A percentile compares a stretch with the other conserved stretches of the same genome.
phyloP scores from a whole-genome alignment of 2,329 filamentous ascomycete genomes.

The Hymenotorrendiella dingleyae region DNA sequence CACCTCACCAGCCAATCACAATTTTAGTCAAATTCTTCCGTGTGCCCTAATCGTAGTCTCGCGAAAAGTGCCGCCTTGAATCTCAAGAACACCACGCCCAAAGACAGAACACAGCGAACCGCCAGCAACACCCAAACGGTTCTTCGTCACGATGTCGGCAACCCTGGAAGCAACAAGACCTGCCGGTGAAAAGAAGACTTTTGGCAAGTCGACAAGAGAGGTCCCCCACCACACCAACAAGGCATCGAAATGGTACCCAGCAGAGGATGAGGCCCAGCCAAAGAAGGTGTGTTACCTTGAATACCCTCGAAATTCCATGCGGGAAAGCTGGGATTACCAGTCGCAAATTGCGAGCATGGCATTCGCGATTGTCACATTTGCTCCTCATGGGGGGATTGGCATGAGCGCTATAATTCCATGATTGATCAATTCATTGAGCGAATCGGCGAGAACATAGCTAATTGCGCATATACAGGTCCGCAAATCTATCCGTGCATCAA shows the following conservation, averaged over 20 bases:
- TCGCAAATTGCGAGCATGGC: no score
- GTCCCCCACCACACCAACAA: slow-evolving; percentile 83
- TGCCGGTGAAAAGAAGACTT: slow-evolving; percentile 67
- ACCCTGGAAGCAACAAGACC: slow-evolving; percentile 40
- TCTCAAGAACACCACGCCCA: no score
- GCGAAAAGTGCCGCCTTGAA: no score
- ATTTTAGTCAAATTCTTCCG: slow-evolving; percentile 2
- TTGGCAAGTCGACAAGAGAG: slow-evolving; percentile 92
- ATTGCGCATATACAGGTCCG: slow-evolving; percentile 61
- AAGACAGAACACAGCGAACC: no score
- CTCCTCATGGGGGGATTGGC: not conserved
- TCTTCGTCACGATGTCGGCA: slow-evolving; percentile 57
- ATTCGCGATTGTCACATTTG: slow-evolving; percentile 10
- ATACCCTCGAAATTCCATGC: slow-evolving; percentile 7
- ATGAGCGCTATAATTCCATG: not conserved
- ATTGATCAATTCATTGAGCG: no score
- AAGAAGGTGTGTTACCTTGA: slow-evolving; percentile 74
- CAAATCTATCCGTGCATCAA: slow-evolving; percentile 85
- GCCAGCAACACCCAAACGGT: slow-evolving; percentile 24
- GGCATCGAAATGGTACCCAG: slow-evolving; percentile 99
- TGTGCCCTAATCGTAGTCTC: slow-evolving; percentile 1
- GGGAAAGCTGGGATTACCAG: no score
- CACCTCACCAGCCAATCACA: slow-evolving; percentile 3
- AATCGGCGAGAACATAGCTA: no score
- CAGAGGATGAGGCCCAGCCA: slow-evolving; percentile 79